phyloP scores from a whole-genome alignment of 352 stramenopile genomes.

The Phytopythium sindhum region DNA sequence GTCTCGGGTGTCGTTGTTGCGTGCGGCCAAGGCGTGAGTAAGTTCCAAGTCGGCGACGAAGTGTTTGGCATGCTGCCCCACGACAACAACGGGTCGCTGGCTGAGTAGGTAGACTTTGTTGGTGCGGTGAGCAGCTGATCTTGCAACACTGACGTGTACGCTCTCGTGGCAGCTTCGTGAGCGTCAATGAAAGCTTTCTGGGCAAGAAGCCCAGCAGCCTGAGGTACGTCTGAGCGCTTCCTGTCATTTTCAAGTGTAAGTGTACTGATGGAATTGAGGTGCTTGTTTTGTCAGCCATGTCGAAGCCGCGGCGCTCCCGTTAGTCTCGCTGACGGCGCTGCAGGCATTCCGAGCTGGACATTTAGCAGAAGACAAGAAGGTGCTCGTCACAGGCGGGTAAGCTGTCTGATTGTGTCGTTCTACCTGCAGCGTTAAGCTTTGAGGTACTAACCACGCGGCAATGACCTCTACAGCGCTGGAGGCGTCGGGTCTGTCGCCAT shows the following conservation, averaged over 20 bases:
- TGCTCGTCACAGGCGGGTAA: conserved; percentile 69
- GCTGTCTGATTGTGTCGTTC: not conserved
- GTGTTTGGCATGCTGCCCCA: conserved; percentile 76
- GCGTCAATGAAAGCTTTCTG: conserved; percentile 52
- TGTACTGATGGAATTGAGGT: not conserved
- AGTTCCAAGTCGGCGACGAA: conserved; percentile 55
- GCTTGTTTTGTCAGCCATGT: conserved; percentile 28
- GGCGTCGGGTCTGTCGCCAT: conserved; percentile 69
- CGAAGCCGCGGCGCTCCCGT: conserved; percentile 63
- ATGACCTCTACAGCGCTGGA: conserved; percentile 34
- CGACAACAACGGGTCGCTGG: conserved; percentile 53
- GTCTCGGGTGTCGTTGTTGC: conserved; percentile 57
- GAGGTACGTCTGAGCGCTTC: conserved; percentile 23
- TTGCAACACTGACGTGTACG: not conserved
- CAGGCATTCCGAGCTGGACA: conserved; percentile 46
- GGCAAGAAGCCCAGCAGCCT: conserved; percentile 67
- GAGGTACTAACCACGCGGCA: not conserved
- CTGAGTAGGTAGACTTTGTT: conserved; percentile 41
- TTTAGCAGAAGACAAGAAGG: conserved; percentile 58
- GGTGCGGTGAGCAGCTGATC: not conserved
- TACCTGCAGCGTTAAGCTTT: not conserved
- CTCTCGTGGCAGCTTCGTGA: conserved; percentile 31
- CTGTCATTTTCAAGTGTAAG: not conserved
- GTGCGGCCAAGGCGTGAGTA: conserved; percentile 50
- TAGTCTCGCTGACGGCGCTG: conserved; percentile 52